Evolutionary conservation across 75 land plant species (phyloP), one percentile per base, ranked within the genome.

Genomic region (Gnetum montanum): DNA sequence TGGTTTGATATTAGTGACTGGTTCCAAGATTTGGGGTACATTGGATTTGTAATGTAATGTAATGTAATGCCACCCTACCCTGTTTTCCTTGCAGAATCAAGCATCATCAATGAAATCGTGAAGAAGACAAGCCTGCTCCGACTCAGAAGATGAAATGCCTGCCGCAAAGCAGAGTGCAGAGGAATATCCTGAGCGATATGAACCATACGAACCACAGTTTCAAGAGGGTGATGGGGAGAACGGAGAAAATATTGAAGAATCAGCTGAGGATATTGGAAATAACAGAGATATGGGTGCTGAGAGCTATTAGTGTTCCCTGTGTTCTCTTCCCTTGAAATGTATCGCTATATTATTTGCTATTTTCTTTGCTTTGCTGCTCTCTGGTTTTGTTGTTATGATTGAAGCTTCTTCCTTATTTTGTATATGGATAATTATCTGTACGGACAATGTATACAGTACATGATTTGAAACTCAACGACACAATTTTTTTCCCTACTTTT

Each of bases 141-240:
- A 84, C 43, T 89, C 95, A 24, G 95, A 89, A 46, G 95, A 84
- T 23, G 94, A 88, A 28, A n/a, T n/a, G n/a, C 71, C 54, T 30
- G 7, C 35, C 27, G 41, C 63, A 7, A 57, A 41, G 51, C 67
- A 43, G 49, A 48, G 49, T 61, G 41, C 26, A 37, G n/a, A 8
- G 35, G 50, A 48, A 48, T 13, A 48, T 8, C 16, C 3, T 13
- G 50, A 27, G 0, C 16, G 30, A 48, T 48, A 48, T 12, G 50
- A 48, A 22, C 43, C 47, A 4, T 45, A 45, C 22, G 47, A n/a
- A 45, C 47, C 47, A 22, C 22, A 45, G n/a, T 45, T 45, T 24
- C 47, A 16, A 19, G 47, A 45, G 22, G 22, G 47, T 4, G 47
- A 45, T 22, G 47, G 47, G 25, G 47, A 45, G 22, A 45, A 45